Percentiles rank a stretch among this genome's conserved stretches.
phyloP scores from a whole-genome alignment of 306 rosid species.

The Medicago ruthenica region DNA sequence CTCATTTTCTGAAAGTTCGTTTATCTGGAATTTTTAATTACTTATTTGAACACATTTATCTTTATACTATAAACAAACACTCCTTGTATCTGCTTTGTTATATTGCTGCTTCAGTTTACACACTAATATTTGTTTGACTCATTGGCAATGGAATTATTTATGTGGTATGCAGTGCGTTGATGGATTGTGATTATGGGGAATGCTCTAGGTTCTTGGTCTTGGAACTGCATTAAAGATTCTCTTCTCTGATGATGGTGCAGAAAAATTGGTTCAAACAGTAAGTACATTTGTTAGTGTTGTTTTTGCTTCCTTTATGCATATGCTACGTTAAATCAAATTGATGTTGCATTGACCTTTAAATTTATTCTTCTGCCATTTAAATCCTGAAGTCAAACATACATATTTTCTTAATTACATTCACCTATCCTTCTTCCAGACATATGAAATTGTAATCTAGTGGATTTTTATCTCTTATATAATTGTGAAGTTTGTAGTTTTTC shows the following conservation, averaged over 20 bases:
- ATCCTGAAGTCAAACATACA: neutral
- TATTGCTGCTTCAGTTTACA: slow-evolving; percentile 18
- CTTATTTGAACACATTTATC: slow-evolving; percentile 15
- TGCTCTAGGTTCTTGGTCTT: slow-evolving; percentile 98
- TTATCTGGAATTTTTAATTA: slow-evolving; percentile 20
- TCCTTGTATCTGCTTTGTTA: slow-evolving; percentile 25
- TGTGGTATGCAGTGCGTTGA: slow-evolving; percentile 73
- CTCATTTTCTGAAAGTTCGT: slow-evolving; percentile 1
- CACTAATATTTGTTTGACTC: slow-evolving; percentile 18
- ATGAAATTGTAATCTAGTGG: too few relatives aligned
- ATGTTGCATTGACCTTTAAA: slow-evolving; percentile 18
- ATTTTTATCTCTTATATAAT: neutral
- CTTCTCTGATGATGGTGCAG: slow-evolving; percentile 73
- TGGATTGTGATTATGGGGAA: slow-evolving; percentile 99
- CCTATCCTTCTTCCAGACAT: neutral
- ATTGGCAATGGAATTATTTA: slow-evolving; percentile 22
- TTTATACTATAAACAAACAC: neutral
- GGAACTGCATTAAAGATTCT: slow-evolving; percentile 96
- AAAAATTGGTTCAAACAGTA: slow-evolving; percentile 61
- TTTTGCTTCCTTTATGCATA: neutral
- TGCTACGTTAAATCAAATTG: too few relatives aligned
- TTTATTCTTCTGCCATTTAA: slow-evolving; percentile 27
- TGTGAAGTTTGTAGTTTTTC: neutral
- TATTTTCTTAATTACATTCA: neutral
- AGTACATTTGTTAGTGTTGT: slow-evolving; percentile 46